Conservation (phyloP, 2,329 filamentous ascomycete species). For the Purpureocillium takamizusanense region DNA sequence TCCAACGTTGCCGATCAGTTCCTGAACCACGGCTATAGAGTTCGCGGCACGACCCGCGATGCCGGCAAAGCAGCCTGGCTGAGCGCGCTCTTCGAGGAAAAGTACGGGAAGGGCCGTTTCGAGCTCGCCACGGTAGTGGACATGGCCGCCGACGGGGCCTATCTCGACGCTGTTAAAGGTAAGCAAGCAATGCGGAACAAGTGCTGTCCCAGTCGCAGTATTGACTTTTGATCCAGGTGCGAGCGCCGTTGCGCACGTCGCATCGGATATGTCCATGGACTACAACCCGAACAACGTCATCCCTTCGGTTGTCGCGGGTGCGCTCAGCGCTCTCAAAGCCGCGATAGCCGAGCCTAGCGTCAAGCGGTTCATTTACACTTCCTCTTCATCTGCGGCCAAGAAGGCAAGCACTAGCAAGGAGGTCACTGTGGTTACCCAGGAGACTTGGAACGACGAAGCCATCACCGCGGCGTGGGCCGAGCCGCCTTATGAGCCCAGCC, state of each 20-base stretch:
- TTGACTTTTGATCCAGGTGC: too few relatives aligned
- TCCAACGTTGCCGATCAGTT: constrained; percentile 31
- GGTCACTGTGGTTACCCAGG: constrained; percentile 8
- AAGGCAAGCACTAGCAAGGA: constrained; percentile 10
- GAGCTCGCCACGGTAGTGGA: constrained; percentile 24
- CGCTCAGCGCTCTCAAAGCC: constrained; percentile 20
- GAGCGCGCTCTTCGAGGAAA: constrained; percentile 15
- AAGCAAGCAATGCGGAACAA: too few relatives aligned
- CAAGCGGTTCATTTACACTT: constrained; percentile 30
- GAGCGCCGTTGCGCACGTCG: constrained; percentile 26
- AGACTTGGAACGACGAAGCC: constrained; percentile 25
- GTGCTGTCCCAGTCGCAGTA: too few relatives aligned
- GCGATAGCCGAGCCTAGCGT: constrained; percentile 24
- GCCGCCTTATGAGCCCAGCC: constrained; percentile 20
- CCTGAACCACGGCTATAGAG: constrained; percentile 28
- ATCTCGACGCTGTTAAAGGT: constrained; percentile 18
- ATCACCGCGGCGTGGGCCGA: constrained; percentile 24
- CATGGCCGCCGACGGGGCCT: constrained; percentile 16
- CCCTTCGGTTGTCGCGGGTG: constrained; percentile 18
- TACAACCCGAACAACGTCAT: constrained; percentile 30
- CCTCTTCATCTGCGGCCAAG: constrained; percentile 17
- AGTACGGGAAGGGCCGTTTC: constrained; percentile 23
- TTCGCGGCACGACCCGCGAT: constrained; percentile 33
- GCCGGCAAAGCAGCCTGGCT: constrained; percentile 22
- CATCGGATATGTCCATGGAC: constrained; percentile 22